Percentiles rank a stretch among this genome's conserved stretches.
Conservation (phyloP, 2,329 filamentous ascomycete species). For the Aspergillus sp. region DNA sequence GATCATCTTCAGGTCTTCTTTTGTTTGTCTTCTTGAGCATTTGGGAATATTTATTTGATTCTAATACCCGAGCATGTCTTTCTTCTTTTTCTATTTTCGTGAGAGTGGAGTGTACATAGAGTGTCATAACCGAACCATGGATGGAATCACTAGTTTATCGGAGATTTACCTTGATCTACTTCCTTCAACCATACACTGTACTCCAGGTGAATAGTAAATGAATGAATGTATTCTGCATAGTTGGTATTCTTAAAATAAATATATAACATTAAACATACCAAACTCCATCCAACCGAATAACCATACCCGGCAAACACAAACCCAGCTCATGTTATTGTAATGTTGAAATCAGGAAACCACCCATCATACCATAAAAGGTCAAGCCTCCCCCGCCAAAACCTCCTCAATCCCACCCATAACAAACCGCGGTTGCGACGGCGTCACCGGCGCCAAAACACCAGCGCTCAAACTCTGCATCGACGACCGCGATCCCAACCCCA, state of each 20-base stretch:
- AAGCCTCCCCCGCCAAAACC: constrained; percentile 39
- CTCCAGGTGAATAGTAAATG: too few species aligned
- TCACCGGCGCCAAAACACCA: constrained; percentile 10
- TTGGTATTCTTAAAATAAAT: too few species aligned
- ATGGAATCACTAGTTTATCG: too few species aligned
- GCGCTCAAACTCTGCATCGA: constrained; percentile 11
- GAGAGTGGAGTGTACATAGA: too few species aligned
- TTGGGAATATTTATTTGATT: neutral
- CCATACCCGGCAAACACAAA: neutral
- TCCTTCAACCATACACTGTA: too few species aligned
- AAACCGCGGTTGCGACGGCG: constrained; percentile 26
- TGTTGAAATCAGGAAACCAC: neutral
- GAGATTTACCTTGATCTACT: too few species aligned
- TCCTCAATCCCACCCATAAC: constrained; percentile 44
- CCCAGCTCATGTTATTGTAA: neutral
- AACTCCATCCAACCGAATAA: too few species aligned
- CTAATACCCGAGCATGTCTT: constrained; percentile 1
- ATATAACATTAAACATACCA: too few species aligned
- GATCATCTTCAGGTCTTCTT: neutral
- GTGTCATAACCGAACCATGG: too few species aligned
- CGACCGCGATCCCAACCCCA: neutral
- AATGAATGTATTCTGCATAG: too few species aligned
- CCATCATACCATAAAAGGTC: constrained; percentile 3
- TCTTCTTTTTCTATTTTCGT: neutral
- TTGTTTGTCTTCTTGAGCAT: neutral